phyloP scores from a whole-genome alignment of 306 rosid genomes.

The Dryas alaskensis region DNA sequence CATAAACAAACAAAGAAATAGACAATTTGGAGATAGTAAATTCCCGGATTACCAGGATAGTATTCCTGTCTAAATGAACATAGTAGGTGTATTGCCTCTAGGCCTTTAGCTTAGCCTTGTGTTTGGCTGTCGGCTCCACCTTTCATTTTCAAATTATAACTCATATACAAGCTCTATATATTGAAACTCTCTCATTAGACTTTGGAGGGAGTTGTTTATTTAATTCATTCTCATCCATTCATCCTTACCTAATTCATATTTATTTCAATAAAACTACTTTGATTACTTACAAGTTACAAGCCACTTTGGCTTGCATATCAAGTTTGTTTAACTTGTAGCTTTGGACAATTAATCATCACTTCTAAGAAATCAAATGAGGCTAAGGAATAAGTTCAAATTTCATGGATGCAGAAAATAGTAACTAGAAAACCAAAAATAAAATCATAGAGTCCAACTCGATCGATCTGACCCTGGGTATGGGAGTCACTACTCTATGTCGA shows the following conservation, averaged over 20 bases:
- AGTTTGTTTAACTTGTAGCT: slow-evolving; percentile 8
- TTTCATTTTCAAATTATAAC: background rate
- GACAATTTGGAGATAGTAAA: background rate
- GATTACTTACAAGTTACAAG: background rate
- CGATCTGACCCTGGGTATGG: too few species aligned
- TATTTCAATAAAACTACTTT: background rate
- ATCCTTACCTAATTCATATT: background rate
- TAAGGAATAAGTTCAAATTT: background rate
- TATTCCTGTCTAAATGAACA: background rate
- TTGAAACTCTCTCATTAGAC: background rate
- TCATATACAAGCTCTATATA: background rate
- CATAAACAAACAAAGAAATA: background rate
- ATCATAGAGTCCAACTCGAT: too few species aligned
- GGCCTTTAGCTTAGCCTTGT: too few species aligned
- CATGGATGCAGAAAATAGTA: too few species aligned
- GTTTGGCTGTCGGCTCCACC: background rate
- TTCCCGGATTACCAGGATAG: background rate
- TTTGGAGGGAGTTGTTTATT: background rate
- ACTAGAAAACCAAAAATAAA: too few species aligned
- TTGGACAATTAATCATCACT: background rate
- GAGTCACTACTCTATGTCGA: too few species aligned
- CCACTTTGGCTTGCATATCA: background rate
- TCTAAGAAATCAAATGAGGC: background rate
- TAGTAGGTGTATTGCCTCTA: background rate
- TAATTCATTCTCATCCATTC: background rate